Base-by-base conservation (phyloP, 176 grass and related monocot genomes). In the Oryza glaberrima region DNA sequence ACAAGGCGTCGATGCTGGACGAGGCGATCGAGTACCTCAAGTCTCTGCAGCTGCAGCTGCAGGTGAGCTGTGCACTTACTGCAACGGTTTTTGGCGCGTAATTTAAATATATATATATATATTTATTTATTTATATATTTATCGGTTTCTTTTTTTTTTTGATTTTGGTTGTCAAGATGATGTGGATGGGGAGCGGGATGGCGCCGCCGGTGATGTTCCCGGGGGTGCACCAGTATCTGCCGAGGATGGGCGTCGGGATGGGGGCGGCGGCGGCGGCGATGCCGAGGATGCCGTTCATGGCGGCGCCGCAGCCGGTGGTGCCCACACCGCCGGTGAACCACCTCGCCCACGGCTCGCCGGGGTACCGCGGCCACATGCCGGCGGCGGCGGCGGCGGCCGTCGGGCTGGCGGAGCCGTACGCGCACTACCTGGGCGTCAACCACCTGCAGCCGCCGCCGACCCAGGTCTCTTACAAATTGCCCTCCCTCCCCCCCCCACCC, bases 21-120 rank as follows among this genome's bases (percentile, higher is more conserved):
- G 96, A 98, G 88, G 96, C 96, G 11, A 98, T 98, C 69, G 93
- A 90, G 77, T 98, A 98, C 87, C 83, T 98, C 69, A 98, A 98
- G 80, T 78, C 93, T 30, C 93, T 98, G 78, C 93, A 98, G 82
- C 88, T 98, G 70, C 96, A 98, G 69, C 80, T 98, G 81, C 94
- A 96, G 94, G 94, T 96, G 17, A 56, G 52, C 6, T 32, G 30
- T 32, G 30, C 12, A 20, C 28, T 35, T 9, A 76, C 36, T 38
- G 36, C 36, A 38, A 38, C 36, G 36, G 2, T 32, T 38, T 38
- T 38, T 38, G 36, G 5, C 36, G 36, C 36, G 36, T 38, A 38
- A 38, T 38, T 38, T 36, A 36, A 38, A 38, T 32, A 32, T 32
- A 32, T 32, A 32, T 32, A 30, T 32, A 32, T 32, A 32, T 32